Percentiles rank a stretch among this genome's conserved stretches.
These are phyloP conservation scores for Trypanosomatidae sp. DNA, from an alignment of 208 protist genomes.

Conservation along the genomic window DNA sequence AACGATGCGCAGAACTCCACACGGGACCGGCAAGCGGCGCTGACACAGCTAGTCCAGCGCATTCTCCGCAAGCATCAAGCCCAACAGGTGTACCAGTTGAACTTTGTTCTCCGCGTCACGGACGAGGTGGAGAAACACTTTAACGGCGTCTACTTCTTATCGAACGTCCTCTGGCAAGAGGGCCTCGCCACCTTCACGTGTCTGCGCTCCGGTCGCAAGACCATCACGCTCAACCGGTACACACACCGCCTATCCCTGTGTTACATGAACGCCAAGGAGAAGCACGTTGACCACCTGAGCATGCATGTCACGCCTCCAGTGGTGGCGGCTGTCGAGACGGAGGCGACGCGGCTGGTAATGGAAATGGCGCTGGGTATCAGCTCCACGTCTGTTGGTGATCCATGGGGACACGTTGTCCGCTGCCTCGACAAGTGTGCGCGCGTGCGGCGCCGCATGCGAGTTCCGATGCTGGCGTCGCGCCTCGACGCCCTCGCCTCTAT, in stretches of 20 bases:
- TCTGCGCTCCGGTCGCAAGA: conserved; percentile 70
- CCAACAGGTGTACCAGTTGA: conserved; percentile 54
- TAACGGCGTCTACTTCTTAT: conserved; percentile 71
- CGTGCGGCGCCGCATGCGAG: conserved; percentile 75
- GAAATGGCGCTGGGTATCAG: conserved; percentile 27
- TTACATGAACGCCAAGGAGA: conserved; percentile 44
- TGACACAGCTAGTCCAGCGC: conserved; percentile 48
- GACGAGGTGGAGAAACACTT: conserved; percentile 61
- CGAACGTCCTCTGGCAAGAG: conserved; percentile 31
- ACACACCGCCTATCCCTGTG: conserved; percentile 41
- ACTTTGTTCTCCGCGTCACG: conserved; percentile 66
- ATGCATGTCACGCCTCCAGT: conserved; percentile 48
- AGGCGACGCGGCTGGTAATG: conserved; percentile 46
- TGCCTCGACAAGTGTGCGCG: conserved; percentile 56
- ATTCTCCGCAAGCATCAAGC: conserved; percentile 62
- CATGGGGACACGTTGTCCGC: conserved; percentile 60
- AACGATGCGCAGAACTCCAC: conserved; percentile 36
- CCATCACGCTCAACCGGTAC: conserved; percentile 58
- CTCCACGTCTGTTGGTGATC: conserved; percentile 14
- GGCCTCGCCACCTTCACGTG: conserved; percentile 64
- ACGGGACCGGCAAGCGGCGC: conserved; percentile 36
- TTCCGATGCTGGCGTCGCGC: conserved; percentile 75
- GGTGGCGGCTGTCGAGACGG: conserved; percentile 48
- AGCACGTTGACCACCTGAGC: conserved; percentile 30
- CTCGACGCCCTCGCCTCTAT: conserved; percentile 79